Conservation (phyloP, 495 filamentous ascomycete genomes). For the Hypoxylon lenormandii region DNA sequence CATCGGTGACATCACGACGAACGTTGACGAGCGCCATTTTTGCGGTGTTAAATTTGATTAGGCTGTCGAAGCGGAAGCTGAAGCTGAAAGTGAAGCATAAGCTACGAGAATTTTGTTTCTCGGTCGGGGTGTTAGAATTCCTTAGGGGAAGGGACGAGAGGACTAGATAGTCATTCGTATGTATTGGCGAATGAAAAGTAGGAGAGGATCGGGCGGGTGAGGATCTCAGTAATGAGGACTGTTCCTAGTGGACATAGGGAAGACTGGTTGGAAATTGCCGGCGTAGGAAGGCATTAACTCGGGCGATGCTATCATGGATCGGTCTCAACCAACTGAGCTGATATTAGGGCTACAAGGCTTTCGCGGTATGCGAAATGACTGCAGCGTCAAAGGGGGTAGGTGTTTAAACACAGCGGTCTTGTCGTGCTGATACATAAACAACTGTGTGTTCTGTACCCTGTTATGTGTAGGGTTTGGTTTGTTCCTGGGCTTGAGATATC, state of each 20-base stretch:
- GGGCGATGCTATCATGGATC: constrained; percentile 53
- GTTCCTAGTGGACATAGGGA: constrained; percentile 65
- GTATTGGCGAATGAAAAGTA: constrained; percentile 34
- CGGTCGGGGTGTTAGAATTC: constrained; percentile 41
- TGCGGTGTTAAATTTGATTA: constrained; percentile 55
- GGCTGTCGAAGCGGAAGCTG: constrained; percentile 41
- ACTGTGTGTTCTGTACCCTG: constrained; percentile 59
- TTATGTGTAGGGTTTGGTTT: constrained; percentile 52
- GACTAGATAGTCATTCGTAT: constrained; percentile 51
- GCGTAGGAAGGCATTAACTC: constrained; percentile 67
- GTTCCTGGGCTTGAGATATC: constrained; percentile 16
- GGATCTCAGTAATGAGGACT: constrained; percentile 62
- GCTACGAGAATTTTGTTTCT: constrained; percentile 30
- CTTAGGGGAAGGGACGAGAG: constrained; percentile 29
- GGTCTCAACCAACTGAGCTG: constrained; percentile 84
- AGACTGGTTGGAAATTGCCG: constrained; percentile 57
- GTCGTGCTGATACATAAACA: constrained; percentile 72
- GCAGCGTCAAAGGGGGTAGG: constrained; percentile 91
- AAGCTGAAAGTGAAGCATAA: constrained; percentile 29
- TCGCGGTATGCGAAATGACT: constrained; percentile 88
- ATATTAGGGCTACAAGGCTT: constrained; percentile 87
- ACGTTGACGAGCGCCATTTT: constrained; percentile 85
- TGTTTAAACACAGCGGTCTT: constrained; percentile 70
- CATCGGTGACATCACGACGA: constrained; percentile 96
- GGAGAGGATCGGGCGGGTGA: constrained; percentile 52